Base-by-base conservation (phyloP, 2,329 filamentous ascomycete species). In the Beauveria pseudobassiana region DNA sequence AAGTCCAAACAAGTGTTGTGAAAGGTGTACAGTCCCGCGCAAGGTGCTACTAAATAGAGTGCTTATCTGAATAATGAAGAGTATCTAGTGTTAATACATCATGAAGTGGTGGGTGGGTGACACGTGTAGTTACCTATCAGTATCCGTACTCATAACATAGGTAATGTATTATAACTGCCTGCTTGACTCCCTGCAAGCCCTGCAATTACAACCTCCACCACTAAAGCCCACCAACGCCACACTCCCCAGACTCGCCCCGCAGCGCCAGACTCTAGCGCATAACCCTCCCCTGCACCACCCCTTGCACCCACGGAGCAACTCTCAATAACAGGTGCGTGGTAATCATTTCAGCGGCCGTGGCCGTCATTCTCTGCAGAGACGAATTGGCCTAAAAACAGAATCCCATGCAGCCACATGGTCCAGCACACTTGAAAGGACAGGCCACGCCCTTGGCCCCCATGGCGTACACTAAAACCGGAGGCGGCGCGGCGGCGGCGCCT, bases 211-310 rank as follows among this genome's bases (percentile, higher is more conserved):
- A n/a, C 40, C 24, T 30, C 14, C 14, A 30, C 14, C 18, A 12
- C 24, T 18, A n/a, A 30, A 30, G 26, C 42, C 10, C 24, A 26
- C 28, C 55, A 52, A 24, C 43, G n/a, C 45, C 28, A 24, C 43
- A 3, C 26, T 34, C 55, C 55, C 55, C 55, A 40, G 45, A 58
- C 55, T 58, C 18, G 40, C 55, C 55, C 55, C 55, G 50, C 50
- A 38, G n/a, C 28, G n/a, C 42, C 42, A 43, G 42, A 43, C 42
- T 43, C 45, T 59, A 59, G 55, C 45, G 55, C 55, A 50, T 50
- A 46, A 50, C 16, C 30, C 40, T 42, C 45, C 55, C 45, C 49
- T 38, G 34, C 34, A 38, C 34, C 34, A 38, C 34, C 34, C 26
- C 34, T 16, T 16, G 34, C 34, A 38, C 34, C 34, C 14, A 38